Evolutionary conservation across 192 early-diverging fungal genomes (phyloP).

Genomic region (Podila clonocystis): DNA sequence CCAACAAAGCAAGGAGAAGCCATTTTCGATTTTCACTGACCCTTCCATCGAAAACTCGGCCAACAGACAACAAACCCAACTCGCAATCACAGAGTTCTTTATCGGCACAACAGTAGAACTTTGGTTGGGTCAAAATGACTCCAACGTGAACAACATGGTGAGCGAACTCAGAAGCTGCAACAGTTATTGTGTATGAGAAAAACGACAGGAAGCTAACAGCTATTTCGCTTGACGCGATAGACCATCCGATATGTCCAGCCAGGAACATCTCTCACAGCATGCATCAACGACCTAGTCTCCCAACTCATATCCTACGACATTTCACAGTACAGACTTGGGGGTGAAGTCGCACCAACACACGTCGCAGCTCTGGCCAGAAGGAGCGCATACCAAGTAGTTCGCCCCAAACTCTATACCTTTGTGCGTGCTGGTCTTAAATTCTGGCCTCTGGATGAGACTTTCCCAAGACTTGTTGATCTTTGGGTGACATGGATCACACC

Average conservation of each 20-base stretch:
- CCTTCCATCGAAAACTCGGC: conserved; percentile 23
- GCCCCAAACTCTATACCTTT: conserved; percentile 42
- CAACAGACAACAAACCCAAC: conserved; percentile 32
- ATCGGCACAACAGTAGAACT: conserved; percentile 42
- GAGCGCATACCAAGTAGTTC: conserved; percentile 43
- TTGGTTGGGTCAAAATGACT: conserved; percentile 45
- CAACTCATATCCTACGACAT: conserved; percentile 24
- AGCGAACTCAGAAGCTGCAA: background rate
- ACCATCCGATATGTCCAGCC: conserved; percentile 42
- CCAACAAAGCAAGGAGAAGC: background rate
- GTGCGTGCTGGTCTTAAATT: conserved; percentile 21
- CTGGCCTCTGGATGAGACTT: conserved; percentile 42
- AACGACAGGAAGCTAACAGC: too few relatives aligned
- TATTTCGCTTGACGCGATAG: background rate
- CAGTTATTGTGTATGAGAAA: too few relatives aligned
- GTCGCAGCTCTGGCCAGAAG: conserved; percentile 36
- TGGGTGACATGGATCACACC: conserved; percentile 49
- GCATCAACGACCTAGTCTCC: conserved; percentile 24
- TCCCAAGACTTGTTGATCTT: conserved; percentile 30
- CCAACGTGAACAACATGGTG: conserved; percentile 38
- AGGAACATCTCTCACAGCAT: conserved; percentile 34
- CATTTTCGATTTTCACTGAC: conserved; percentile 31
- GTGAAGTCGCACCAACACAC: conserved; percentile 29
- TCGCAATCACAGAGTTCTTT: conserved; percentile 44
- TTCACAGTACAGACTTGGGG: conserved; percentile 38